These are phyloP conservation scores for Verticillium albo-atrum DNA, from an alignment of 2,329 filamentous ascomycete genomes.

Conservation along the genomic window DNA sequence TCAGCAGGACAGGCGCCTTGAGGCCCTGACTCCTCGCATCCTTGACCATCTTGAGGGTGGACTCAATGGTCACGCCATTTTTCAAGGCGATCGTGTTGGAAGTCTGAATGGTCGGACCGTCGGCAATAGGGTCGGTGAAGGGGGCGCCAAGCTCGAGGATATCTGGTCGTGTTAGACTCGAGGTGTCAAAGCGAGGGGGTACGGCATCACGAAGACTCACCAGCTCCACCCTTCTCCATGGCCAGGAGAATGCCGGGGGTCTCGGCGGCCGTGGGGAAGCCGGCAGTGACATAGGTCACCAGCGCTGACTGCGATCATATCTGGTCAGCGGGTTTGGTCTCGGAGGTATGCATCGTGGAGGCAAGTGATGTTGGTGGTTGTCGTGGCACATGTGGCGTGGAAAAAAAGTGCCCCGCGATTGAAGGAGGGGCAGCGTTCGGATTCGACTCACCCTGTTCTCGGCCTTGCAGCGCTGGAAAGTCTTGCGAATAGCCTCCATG, in stretches of 20 bases:
- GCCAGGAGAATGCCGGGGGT: slow-evolving; percentile 81
- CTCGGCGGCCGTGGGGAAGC: slow-evolving; percentile 77
- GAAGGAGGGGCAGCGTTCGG: slow-evolving; percentile 18
- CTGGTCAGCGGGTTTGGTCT: background rate
- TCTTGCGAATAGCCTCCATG: slow-evolving; percentile 56
- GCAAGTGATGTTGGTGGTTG: background rate
- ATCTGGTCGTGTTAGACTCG: slow-evolving; percentile 47
- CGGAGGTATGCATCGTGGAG: background rate
- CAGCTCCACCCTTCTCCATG: slow-evolving; percentile 88
- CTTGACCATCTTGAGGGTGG: slow-evolving; percentile 77
- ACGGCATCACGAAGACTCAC: slow-evolving; percentile 39
- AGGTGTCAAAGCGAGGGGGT: background rate
- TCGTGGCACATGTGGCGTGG: background rate
- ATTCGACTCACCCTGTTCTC: slow-evolving; percentile 47
- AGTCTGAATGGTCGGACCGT: slow-evolving; percentile 94
- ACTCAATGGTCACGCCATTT: slow-evolving; percentile 81
- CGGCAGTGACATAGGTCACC: slow-evolving; percentile 94
- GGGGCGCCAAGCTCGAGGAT: slow-evolving; percentile 93
- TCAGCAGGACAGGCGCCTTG: slow-evolving; percentile 79
- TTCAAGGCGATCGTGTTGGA: slow-evolving; percentile 85
- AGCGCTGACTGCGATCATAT: slow-evolving; percentile 63
- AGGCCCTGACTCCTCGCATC: slow-evolving; percentile 74
- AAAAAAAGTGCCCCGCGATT: slow-evolving; percentile 5
- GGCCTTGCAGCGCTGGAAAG: slow-evolving; percentile 57
- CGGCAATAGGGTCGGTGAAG: slow-evolving; percentile 97